A percentile compares a stretch with the other conserved stretches of the same genome.
Evolutionary conservation across 2,329 filamentous ascomycete genomes (phyloP).

Genomic region (Colletotrichum lentis): DNA sequence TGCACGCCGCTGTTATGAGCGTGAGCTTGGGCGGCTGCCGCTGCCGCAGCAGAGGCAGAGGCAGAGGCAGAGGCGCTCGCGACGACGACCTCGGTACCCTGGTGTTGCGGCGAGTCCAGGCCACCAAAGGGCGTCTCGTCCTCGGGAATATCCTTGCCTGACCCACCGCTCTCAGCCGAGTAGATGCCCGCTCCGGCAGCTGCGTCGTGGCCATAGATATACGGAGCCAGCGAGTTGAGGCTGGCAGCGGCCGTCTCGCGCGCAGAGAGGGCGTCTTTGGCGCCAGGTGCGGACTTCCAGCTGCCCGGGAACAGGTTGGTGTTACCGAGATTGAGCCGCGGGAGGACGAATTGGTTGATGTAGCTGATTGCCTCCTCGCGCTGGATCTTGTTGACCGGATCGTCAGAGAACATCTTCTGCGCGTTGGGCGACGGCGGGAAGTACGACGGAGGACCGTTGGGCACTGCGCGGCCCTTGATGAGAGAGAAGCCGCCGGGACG

Average conservation of each 20-base stretch:
- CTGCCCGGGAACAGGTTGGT: constrained; percentile 52
- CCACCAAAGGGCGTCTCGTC: constrained; percentile 40
- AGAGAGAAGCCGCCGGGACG: constrained; percentile 66
- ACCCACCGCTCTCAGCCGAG: constrained; percentile 38
- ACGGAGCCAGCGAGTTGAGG: constrained; percentile 64
- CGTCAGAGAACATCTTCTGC: constrained; percentile 53
- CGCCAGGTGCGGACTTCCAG: constrained; percentile 46
- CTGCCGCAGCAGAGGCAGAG: constrained; percentile 11
- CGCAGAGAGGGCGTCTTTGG: constrained; percentile 49
- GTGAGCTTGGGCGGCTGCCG: constrained; percentile 22
- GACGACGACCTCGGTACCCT: constrained; percentile 15
- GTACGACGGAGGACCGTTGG: constrained; percentile 69
- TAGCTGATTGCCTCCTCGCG: constrained; percentile 72
- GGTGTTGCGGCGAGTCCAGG: constrained; percentile 33
- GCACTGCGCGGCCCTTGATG: constrained; percentile 70
- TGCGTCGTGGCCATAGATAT: constrained; percentile 61
- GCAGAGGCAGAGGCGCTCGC: constrained; percentile 17
- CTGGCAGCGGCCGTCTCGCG: constrained; percentile 59
- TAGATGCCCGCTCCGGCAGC: constrained; percentile 56
- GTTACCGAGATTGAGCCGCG: constrained; percentile 63
- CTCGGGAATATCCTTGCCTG: constrained; percentile 38
- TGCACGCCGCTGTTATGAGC: constrained; percentile 18
- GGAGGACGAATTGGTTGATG: constrained; percentile 74
- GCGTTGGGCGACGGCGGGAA: constrained; percentile 61
- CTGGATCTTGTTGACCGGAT: constrained; percentile 71